These are phyloP conservation scores for Blastobotrys serpentis DNA, from an alignment of 1,139 yeast species.

Conservation along the genomic window DNA sequence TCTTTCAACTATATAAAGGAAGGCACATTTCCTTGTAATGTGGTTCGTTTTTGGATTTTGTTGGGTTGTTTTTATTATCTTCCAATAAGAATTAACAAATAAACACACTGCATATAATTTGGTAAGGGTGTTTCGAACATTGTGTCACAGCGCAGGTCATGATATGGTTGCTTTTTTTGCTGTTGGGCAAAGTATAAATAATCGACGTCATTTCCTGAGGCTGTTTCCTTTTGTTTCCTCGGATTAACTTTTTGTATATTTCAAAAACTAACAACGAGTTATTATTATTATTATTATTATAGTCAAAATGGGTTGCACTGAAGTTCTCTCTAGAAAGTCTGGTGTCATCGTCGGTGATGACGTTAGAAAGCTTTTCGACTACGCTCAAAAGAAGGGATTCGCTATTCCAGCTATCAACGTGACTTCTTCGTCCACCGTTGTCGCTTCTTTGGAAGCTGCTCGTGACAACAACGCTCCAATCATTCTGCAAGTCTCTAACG, in stretches of 20 bases:
- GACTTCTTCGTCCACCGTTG: conserved; percentile 95
- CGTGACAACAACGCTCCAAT: conserved; percentile 95
- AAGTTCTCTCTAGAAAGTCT: conserved; percentile 80
- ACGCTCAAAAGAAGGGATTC: conserved; percentile 89
- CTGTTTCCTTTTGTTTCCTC: neutral
- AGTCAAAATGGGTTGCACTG: conserved; percentile 36
- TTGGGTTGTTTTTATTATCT: conserved; percentile 1
- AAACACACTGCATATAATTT: conserved; percentile 4
- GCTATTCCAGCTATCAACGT: conserved; percentile 99
- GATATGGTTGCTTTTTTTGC: conserved; percentile 1
- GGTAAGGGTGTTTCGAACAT: conserved; percentile 9
- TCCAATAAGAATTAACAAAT: conserved; percentile 3
- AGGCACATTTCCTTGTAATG: neutral
- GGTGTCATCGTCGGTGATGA: conserved; percentile 99
- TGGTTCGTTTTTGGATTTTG: too few species aligned
- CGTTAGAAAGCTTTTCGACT: conserved; percentile 81
- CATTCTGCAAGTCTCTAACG: conserved; percentile 95
- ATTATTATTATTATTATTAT: too few species aligned
- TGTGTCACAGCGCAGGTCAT: conserved; percentile 9
- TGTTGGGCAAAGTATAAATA: neutral
- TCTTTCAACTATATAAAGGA: neutral
- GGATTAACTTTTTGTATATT: too few species aligned
- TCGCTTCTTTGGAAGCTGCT: conserved; percentile 97
- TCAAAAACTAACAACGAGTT: too few species aligned
- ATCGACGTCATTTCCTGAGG: conserved; percentile 4